Percentiles rank a stretch among this genome's conserved stretches.
Conservation (phyloP, 75 land plant species). For the Pseudotsuga menziesii region DNA sequence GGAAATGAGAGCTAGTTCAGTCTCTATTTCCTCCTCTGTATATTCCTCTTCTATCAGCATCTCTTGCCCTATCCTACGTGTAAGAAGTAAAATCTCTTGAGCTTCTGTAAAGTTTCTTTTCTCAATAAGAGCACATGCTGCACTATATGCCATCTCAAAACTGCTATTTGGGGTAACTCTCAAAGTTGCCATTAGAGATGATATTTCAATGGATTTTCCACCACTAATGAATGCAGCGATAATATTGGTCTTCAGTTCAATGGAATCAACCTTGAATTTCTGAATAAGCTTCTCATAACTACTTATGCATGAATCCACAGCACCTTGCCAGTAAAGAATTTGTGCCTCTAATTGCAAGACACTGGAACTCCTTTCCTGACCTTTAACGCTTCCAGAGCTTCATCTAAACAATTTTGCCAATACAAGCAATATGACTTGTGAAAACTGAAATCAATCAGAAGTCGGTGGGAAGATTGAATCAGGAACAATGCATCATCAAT, state of each 20-base stretch:
- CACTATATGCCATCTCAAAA: conserved; percentile 91
- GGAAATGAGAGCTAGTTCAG: no score
- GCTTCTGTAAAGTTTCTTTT: conserved; percentile 62
- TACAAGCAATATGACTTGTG: conserved; percentile 89
- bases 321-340: conserved; percentile 73
- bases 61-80: no score
- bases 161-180: conserved; percentile 67
- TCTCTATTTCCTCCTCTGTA: no score
- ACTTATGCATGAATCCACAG: conserved; percentile 68
- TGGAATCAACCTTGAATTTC: conserved; percentile 58
- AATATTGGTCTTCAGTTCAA: conserved; percentile 68
- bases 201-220: conserved; percentile 77
- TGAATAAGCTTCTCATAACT: no score
- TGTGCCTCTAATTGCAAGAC: conserved; percentile 81
- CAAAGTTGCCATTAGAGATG: conserved; percentile 48
- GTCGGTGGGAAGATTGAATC: no score
- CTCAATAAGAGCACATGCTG: conserved; percentile 86
- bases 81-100: no score
- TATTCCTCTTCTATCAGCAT: no score
- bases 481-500: no score
- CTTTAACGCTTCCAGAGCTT: conserved; percentile 64
- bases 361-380: conserved; percentile 38
- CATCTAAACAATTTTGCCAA: conserved; percentile 62
- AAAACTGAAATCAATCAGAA: no score
- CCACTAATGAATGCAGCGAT: conserved; percentile 80